Base-by-base conservation (phyloP, 202 grass and related monocot genomes). In the Carex arenaria region DNA sequence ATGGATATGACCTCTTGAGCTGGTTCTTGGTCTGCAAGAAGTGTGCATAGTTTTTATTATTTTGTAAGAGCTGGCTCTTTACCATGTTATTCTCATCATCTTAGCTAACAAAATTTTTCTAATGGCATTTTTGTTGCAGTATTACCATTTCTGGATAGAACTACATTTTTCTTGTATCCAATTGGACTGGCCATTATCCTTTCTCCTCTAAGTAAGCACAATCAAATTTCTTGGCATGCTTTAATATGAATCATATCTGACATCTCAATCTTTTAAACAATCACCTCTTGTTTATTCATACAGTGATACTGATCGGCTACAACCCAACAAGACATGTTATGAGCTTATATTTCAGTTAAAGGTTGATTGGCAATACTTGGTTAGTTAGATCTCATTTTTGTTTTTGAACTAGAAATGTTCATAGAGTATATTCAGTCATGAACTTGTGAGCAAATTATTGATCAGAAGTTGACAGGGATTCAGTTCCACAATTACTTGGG, bases 251-350 rank as follows among this genome's bases (percentile, higher is more conserved):
- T 72, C 6, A n/a, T 60, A 77, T 15, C 73, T 57, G 17, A 1
- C 18, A 10, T 84, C 62, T n/a, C 26, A 18, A 13, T 76, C 36
- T 5, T 34, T 40, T 56, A 80, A 7, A 63, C 80, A 86, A 36
- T 91, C 26, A 36, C 60, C 8, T 78, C 40, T 63, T 19, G 54
- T 36, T 83, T 18, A 1, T 85, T 55, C 78, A 57, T 92, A 77
- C 84, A 99, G 96, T 99, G 93, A 89, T 99, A 89, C 93, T 99
- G 73, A 88, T 92, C 78, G 96, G 96, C 40, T 96, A 95, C 88
- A 99, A 96, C 87, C 96, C 96, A 13, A 96, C 96, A 61, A 92
- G 93, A 92, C 90, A 99, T 88, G 82, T 96, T 77, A 85, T 99
- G 94, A 94, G 85, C 87, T 86, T 96, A 84, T 99, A 96, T 88